These are phyloP conservation scores for Populus deltoides DNA, from an alignment of 345 rosid species.

Conservation along the genomic window DNA sequence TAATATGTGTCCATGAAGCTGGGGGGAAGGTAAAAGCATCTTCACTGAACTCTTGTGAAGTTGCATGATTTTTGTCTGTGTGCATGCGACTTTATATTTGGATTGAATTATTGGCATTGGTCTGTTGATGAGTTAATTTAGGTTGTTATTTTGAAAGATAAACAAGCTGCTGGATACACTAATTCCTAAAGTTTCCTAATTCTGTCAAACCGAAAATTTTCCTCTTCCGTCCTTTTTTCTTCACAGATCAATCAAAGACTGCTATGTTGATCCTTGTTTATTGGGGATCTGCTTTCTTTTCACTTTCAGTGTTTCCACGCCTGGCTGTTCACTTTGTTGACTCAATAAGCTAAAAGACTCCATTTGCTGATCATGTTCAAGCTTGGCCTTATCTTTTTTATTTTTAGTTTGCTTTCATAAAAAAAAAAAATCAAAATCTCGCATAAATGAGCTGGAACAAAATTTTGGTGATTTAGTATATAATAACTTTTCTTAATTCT, in stretches of 20 bases:
- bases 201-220: too few relatives aligned
- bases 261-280: background rate
- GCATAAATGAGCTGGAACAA: too few relatives aligned
- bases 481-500: too few relatives aligned
- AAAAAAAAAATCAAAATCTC: too few relatives aligned
- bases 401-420: background rate
- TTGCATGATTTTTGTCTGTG: background rate
- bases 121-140: background rate
- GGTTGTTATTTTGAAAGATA: too few relatives aligned
- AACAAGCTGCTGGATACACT: too few relatives aligned
- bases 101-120: background rate
- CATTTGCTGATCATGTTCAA: background rate
- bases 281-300: background rate
- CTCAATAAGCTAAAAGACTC: background rate
- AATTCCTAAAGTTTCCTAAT: too few relatives aligned
- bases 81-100: background rate
- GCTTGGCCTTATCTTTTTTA: background rate
- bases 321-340: background rate
- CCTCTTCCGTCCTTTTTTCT: too few relatives aligned
- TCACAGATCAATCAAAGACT: too few relatives aligned
- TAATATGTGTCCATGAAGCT: slow-evolving; percentile 82
- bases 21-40: slow-evolving; percentile 70
- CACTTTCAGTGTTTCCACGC: background rate
- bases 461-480: too few relatives aligned
- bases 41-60: background rate